Base-by-base conservation (phyloP, 495 filamentous ascomycete genomes). In the Sphaerosporella brunnea region DNA sequence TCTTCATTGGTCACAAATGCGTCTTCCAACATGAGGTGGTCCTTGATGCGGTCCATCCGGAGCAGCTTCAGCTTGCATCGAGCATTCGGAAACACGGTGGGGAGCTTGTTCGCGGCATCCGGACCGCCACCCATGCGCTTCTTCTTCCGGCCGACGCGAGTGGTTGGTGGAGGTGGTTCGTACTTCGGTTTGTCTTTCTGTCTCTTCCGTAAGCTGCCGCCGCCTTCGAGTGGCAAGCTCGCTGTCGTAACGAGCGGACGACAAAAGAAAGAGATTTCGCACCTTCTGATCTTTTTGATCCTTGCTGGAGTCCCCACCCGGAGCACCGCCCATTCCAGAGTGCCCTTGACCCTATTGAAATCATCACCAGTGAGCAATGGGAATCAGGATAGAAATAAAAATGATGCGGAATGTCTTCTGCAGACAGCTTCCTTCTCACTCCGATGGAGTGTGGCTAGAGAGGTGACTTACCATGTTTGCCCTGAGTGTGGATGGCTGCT, bases 161-260 rank as follows among this genome's bases (percentile, higher is more conserved):
- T 96, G 26, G 90, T 97, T 35, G 90, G 90, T 63, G 92, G 92
- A 49, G 90, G 90, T 39, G 90, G 90, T 63, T 99, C 90, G 70
- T 99, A 96, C 79, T 84, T 94, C 52, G 92, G 90, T 75, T 96
- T 96, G 39, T 96, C 85, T 73, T 99, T 94, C 86, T 96, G 61
- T 43, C 23, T 3, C 9, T 26, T 13, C 35, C 13, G 19, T 43
- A 41, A 52, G 50, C 13, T n/a, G 13, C 28, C 13, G 28, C 28
- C 28, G 7, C 28, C 28, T 13, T 5, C 28, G 28, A 13, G 28
- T 32, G 28, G 28, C 28, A 13, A 42, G 34, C 35, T 23, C 18
- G 3, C 5, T n/a, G 23, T n/a, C 5, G 44, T 38, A 48, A 25
- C 25, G 39, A 26, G 13, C 34, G 38, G 26, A 25, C 13, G 16